Evolutionary conservation across 2,329 filamentous ascomycete genomes (phyloP), one percentile per base, ranked within the genome.

Genomic region (Colletotrichum musicola): DNA sequence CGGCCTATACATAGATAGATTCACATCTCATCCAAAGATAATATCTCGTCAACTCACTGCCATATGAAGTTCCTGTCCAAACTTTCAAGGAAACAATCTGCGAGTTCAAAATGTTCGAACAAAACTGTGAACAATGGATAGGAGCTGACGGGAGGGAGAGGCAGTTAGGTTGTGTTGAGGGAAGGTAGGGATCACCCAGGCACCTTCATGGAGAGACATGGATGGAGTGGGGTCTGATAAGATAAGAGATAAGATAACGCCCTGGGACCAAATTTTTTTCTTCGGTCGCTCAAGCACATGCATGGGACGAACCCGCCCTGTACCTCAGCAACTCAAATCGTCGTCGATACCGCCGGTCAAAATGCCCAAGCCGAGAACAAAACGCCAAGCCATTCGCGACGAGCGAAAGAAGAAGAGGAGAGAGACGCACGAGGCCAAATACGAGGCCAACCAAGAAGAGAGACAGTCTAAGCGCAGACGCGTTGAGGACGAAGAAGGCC

Each of bases 351-450:
- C 22, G 40, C 22, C 63, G 49, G 38, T 64, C 69, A 77, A 66
- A 60, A 84, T 83, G 82, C 81, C 80, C 13, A 83, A 83, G 73
- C 81, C 81, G 55, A 78, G 82, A 70, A 82, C 81, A 18, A 83
- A 83, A 74, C 76, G 81, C 71, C 78, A 79, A 58, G 74, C 71
- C 27, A 72, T 74, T 20, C 81, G 80, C 72, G 78, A 83, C 35
- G 80, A 82, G 73, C 78, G 78, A 56, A 82, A 83, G 74, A 76
- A 80, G 70, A 83, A 82, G 72, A 75, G 75, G 62, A 73, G 73
- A 20, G 79, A 80, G 6, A 72, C 72, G 1, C 68, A 73, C 10
- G 67, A 71, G 13, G 65, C 42, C 42, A 69, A 69, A 51, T 53
- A 68, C 42, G 73, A 73, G 20, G 66, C 42, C 42, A 69, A 69